Evolutionary conservation across 768 basidiomycete genomes (phyloP).

Genomic region (Pleurotus cornucopiae): DNA sequence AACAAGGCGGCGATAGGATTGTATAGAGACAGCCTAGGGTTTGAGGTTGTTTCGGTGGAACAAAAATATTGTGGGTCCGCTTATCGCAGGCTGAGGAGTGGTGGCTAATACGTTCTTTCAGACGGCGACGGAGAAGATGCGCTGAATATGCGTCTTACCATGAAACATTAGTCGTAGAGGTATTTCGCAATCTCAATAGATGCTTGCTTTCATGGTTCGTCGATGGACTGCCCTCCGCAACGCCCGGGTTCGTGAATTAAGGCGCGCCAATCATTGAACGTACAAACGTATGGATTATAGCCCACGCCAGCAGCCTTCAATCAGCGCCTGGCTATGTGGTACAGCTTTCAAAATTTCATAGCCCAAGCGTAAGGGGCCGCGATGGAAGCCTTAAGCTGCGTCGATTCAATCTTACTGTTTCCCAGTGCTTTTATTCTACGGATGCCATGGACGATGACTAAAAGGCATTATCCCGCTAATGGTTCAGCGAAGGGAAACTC

Average conservation of each 20-base stretch:
- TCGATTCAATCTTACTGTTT: no score
- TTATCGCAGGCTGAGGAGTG: not conserved
- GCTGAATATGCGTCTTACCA: conserved; percentile 67
- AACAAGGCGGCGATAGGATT: conserved; percentile 88
- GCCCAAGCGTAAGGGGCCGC: no score
- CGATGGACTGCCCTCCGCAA: not conserved
- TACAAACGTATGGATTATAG: not conserved
- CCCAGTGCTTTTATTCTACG: no score
- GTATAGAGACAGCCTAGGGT: conserved; percentile 88
- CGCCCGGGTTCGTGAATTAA: not conserved
- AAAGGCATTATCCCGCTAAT: no score
- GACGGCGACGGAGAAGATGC: conserved; percentile 90
- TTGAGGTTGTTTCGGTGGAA: conserved; percentile 81
- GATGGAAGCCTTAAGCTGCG: no score
- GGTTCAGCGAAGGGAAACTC: no score
- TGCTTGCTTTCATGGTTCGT: not conserved
- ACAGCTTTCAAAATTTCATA: no score
- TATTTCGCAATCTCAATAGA: no score
- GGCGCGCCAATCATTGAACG: not conserved
- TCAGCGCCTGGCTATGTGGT: no score
- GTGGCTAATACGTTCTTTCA: conserved; percentile 23
- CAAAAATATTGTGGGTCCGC: conserved; percentile 79
- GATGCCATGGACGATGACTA: no score
- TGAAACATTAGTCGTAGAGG: conserved; percentile 7
- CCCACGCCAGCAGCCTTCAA: not conserved